phyloP scores from a whole-genome alignment of 495 filamentous ascomycete genomes.

The Podospora appendiculata region DNA sequence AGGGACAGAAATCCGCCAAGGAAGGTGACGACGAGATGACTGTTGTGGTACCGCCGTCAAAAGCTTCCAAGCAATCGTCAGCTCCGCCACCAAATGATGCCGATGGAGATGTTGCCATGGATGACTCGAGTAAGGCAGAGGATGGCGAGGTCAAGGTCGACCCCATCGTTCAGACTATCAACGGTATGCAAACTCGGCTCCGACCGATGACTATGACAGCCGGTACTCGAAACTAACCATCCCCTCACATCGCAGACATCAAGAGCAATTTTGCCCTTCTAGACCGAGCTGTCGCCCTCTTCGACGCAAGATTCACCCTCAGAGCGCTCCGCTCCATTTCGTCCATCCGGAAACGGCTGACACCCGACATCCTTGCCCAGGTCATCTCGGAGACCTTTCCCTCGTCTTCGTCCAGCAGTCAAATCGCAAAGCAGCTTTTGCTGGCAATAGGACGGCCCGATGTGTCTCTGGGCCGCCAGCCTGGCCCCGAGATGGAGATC shows the following conservation, averaged over 20 bases:
- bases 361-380: conserved; percentile 69
- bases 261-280: conserved; percentile 86
- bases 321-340: conserved; percentile 92
- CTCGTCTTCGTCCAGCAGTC: conserved; percentile 43
- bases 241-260: conserved; percentile 55
- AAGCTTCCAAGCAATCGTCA: conserved; percentile 56
- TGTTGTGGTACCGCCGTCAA: conserved; percentile 74
- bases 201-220: no score
- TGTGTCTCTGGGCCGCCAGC: conserved; percentile 47
- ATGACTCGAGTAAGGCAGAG: conserved; percentile 50
- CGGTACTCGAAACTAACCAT: conserved; percentile 7
- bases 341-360: conserved; percentile 84
- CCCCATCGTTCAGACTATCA: conserved; percentile 51
- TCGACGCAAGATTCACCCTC: conserved; percentile 91
- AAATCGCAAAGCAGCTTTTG: conserved; percentile 61
- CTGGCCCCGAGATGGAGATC: conserved; percentile 66
- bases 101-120: conserved; percentile 72
- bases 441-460: conserved; percentile 56
- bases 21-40: conserved; percentile 73
- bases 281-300: conserved; percentile 84
- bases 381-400: conserved; percentile 75
- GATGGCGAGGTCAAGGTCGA: conserved; percentile 55
- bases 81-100: conserved; percentile 50
- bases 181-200: conserved; percentile 29
- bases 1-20: conserved; percentile 55